phyloP scores from a whole-genome alignment of 371 early-diverging fungal species.

The Mortierella sp. region DNA sequence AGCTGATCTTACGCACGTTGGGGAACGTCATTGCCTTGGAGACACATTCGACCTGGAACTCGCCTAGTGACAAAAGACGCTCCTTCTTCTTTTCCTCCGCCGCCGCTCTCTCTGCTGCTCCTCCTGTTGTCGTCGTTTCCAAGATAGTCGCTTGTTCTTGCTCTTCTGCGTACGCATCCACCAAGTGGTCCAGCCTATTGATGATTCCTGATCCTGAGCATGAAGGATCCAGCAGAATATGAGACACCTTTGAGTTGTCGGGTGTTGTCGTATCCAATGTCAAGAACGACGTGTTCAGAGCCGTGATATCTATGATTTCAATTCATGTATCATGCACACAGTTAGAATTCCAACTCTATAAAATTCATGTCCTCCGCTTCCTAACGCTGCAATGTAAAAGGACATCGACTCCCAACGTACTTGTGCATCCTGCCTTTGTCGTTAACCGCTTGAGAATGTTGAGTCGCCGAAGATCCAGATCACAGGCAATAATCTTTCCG shows the following conservation, averaged over 20 bases:
- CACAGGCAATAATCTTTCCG: constrained; percentile 95
- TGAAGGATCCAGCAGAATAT: constrained; percentile 97
- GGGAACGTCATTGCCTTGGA: constrained; percentile 69
- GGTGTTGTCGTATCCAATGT: constrained; percentile 46
- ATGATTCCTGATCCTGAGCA: constrained; percentile 99
- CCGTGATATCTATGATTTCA: constrained; percentile 45
- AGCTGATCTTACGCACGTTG: constrained; percentile 81
- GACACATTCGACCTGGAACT: constrained; percentile 76
- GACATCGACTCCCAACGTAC: constrained; percentile 61
- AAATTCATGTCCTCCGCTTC: background rate
- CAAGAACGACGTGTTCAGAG: constrained; percentile 56
- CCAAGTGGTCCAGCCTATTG: constrained; percentile 85
- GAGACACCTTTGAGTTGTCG: constrained; percentile 75
- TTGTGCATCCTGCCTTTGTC: constrained; percentile 85
- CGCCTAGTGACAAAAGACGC: constrained; percentile 78
- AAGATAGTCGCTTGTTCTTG: constrained; percentile 53
- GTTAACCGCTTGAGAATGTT: constrained; percentile 82
- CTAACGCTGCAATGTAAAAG: background rate
- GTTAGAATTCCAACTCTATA: background rate
- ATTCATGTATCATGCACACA: background rate
- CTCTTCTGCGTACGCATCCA: constrained; percentile 69
- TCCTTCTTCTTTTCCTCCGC: constrained; percentile 66
- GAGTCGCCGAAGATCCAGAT: constrained; percentile 86
- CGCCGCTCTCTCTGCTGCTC: constrained; percentile 33
- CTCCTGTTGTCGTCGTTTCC: constrained; percentile 50